phyloP scores from a whole-genome alignment of 2,329 filamentous ascomycete species.

The Orbilia quercus region DNA sequence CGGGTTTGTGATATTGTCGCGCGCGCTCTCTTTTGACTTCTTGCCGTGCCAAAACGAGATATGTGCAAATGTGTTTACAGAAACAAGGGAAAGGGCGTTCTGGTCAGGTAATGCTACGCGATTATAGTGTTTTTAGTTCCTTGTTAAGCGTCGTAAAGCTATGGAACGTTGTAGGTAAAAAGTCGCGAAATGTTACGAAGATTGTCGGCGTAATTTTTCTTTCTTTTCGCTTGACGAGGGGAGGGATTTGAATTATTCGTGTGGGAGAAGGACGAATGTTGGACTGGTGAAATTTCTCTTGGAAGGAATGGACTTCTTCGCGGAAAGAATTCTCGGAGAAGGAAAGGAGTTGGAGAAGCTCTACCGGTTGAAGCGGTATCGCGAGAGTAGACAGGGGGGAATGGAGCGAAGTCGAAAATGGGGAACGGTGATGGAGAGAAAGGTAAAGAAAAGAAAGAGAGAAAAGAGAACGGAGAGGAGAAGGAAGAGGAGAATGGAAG shows the following conservation, averaged over 20 bases:
- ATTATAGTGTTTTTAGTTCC: conserved; percentile 18
- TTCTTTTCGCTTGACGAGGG: conserved; percentile 29
- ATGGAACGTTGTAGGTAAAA: conserved; percentile 36
- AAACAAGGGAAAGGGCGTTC: conserved; percentile 5
- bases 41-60: conserved; percentile 34
- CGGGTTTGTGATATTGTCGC: conserved; percentile 17
- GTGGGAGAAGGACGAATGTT: conserved; percentile 7
- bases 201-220: conserved; percentile 12
- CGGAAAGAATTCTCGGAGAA: conserved; percentile 40
- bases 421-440: conserved; percentile 39
- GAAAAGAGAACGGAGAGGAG: conserved; percentile 13
- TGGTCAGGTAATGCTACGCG: conserved; percentile 31
- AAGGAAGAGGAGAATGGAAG: conserved; percentile 1
- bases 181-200: conserved; percentile 34
- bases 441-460: conserved; percentile 13
- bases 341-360: conserved; percentile 23
- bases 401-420: conserved; percentile 40
- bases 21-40: neutral
- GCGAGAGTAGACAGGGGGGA: conserved; percentile 20
- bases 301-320: conserved; percentile 52
- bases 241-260: conserved; percentile 5
- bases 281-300: conserved; percentile 17
- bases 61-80: conserved; percentile 16
- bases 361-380: conserved; percentile 36
- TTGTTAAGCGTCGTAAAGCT: conserved; percentile 34